Evolutionary conservation across 179 eudicot genomes (phyloP).

Genomic region (Amaranthus tricolor): DNA sequence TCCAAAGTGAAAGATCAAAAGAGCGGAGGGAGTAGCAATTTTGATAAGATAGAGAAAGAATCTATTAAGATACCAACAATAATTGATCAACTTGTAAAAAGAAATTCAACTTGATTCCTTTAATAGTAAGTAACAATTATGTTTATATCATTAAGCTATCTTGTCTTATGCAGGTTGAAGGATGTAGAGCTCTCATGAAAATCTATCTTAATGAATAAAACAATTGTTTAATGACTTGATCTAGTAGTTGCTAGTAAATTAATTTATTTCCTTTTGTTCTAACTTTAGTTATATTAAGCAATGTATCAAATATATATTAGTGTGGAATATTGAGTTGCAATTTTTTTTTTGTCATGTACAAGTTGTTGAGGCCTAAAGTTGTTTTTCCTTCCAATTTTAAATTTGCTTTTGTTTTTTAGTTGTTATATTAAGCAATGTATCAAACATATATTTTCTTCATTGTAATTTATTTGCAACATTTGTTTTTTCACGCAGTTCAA

Average conservation of each 20-base stretch:
- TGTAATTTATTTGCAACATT: no score
- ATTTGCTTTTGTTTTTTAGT: no score
- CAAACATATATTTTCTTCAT: no score
- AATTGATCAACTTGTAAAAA: not conserved
- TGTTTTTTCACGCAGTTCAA: no score
- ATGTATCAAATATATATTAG: slow-evolving; percentile 19
- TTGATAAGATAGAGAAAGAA: not conserved
- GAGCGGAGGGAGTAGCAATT: no score
- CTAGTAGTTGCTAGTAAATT: slow-evolving; percentile 15
- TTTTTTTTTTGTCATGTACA: no score
- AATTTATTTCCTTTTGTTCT: not conserved
- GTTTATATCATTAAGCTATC: slow-evolving; percentile 25
- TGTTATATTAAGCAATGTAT: no score
- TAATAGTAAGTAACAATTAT: slow-evolving; percentile 12
- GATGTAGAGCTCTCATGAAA: slow-evolving; percentile 27
- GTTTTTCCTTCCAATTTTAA: no score
- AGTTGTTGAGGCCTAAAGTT: no score
- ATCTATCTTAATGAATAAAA: slow-evolving; percentile 26
- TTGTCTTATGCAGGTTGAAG: slow-evolving; percentile 35
- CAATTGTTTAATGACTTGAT: slow-evolving; percentile 8
- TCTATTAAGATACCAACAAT: slow-evolving; percentile 13
- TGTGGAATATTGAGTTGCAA: no score
- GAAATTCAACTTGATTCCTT: slow-evolving; percentile 21
- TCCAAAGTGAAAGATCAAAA: no score
- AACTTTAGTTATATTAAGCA: slow-evolving; percentile 13